Conservation (phyloP, 768 basidiomycete species). For the Pulveroboletus ravenelii region DNA sequence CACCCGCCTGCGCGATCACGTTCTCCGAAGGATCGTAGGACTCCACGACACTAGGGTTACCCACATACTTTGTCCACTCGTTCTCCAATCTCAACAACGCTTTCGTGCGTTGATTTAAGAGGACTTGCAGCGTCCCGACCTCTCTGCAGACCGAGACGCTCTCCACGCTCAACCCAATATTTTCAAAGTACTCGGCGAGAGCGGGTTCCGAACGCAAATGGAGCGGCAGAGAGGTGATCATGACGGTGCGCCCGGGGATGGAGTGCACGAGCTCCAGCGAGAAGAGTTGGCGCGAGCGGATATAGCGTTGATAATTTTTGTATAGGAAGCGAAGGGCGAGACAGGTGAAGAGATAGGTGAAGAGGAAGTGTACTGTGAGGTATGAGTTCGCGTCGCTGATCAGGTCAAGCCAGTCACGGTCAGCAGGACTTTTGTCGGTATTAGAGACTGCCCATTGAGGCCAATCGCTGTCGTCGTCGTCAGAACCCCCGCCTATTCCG, state of each 20-base stretch:
- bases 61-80: constrained; percentile 89
- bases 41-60: constrained; percentile 85
- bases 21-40: constrained; percentile 71
- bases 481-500: constrained; percentile 53
- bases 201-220: constrained; percentile 82
- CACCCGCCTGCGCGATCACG: constrained; percentile 40
- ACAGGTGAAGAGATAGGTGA: constrained; percentile 91
- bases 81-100: constrained; percentile 75
- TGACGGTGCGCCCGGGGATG: constrained; percentile 87
- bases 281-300: constrained; percentile 89
- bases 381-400: constrained; percentile 89
- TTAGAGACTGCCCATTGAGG: constrained; percentile 30
- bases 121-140: constrained; percentile 61
- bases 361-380: constrained; percentile 82
- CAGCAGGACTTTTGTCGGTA: constrained; percentile 30
- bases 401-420: constrained; percentile 75
- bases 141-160: constrained; percentile 88
- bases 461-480: constrained; percentile 43
- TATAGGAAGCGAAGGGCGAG: constrained; percentile 84
- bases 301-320: constrained; percentile 84
- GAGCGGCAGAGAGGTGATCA: constrained; percentile 79
- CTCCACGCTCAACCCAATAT: constrained; percentile 82
- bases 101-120: constrained; percentile 77
- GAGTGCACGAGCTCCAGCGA: constrained; percentile 93
- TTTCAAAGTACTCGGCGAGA: constrained; percentile 91